Base-by-base conservation (phyloP, 2,329 filamentous ascomycete species). In the Sporothrix dimorphospora region DNA sequence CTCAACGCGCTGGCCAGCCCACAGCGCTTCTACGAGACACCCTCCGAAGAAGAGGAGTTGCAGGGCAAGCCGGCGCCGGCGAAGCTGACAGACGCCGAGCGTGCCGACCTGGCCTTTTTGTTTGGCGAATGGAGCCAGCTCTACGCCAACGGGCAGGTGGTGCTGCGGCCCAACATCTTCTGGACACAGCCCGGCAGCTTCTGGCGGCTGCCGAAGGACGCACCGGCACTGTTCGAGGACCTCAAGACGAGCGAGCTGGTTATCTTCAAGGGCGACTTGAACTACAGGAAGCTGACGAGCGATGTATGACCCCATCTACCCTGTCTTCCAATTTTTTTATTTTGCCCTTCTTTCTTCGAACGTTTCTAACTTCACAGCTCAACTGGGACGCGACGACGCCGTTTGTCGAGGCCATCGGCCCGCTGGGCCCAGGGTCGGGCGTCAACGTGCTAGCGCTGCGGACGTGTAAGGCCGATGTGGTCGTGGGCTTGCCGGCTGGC, bases 181-280 rank as follows among this genome's bases (percentile, higher is more conserved):
- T 99, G 96, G 96, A 98, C 95, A 0, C 88, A 92, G 14, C 90
- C 87, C 0, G 94, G 94, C 3, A 93, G 92, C 78, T 99, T 92
- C 83, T 98, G 96, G 94, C 88, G 94, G 42, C 81, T 99, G 73
- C 94, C 94, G 0, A 81, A 84, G 16, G 85, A 89, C 30, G 92
- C 90, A 1, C 87, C 89, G 2, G 86, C 87, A 38, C 83, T 99
- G 14, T 87, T 89, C 69, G 87, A 92, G 7, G 95, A 98, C 78
- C 82, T 99, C 71, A 91, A 94, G 83, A 83, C 89, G 74, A 93
- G 92, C 75, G 93, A 97, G 80, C 85, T 99, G 21, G 93, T 97
- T 14, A 90, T 99, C 71, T 98, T 98, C 85, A 99, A 99, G 85
- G 96, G 96, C 2, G 96, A 99, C 79, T 81, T 99, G 76, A 99